phyloP scores from a whole-genome alignment of 257 asterid species.

The Solanum sparsipilum region DNA sequence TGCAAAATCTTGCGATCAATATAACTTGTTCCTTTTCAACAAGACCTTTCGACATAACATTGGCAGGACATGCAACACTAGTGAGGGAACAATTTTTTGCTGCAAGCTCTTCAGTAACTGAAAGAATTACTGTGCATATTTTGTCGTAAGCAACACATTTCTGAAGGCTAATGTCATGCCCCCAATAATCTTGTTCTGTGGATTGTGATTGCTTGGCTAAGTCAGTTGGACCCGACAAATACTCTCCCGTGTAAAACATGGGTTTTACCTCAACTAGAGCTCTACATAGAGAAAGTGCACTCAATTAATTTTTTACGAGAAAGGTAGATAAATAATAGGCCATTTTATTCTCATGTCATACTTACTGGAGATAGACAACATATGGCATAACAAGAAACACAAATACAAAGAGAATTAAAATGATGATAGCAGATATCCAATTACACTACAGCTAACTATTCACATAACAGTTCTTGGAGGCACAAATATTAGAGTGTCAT shows the following conservation, averaged over 20 bases:
- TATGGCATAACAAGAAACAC: background rate
- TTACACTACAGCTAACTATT: background rate
- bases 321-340: background rate
- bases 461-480: background rate
- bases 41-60: slow-evolving; percentile 12
- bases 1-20: slow-evolving; percentile 54
- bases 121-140: slow-evolving; percentile 49
- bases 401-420: background rate
- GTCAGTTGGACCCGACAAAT: slow-evolving; percentile 19
- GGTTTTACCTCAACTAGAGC: slow-evolving; percentile 91
- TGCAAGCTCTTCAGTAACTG: slow-evolving; percentile 42
- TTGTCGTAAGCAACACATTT: slow-evolving; percentile 42
- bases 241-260: slow-evolving; percentile 46
- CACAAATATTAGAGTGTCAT: background rate
- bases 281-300: slow-evolving; percentile 23
- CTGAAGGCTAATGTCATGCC: slow-evolving; percentile 58
- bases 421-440: background rate
- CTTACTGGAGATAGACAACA: background rate
- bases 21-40: slow-evolving; percentile 24
- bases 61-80: slow-evolving; percentile 5
- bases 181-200: slow-evolving; percentile 35
- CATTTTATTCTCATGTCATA: background rate
- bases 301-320: background rate
- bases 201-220: slow-evolving; percentile 19
- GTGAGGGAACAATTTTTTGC: slow-evolving; percentile 25